A percentile compares a stretch with the other conserved stretches of the same genome.
These are phyloP conservation scores for Glarea lozoyensis DNA, from an alignment of 495 filamentous ascomycete genomes.

Conservation along the genomic window DNA sequence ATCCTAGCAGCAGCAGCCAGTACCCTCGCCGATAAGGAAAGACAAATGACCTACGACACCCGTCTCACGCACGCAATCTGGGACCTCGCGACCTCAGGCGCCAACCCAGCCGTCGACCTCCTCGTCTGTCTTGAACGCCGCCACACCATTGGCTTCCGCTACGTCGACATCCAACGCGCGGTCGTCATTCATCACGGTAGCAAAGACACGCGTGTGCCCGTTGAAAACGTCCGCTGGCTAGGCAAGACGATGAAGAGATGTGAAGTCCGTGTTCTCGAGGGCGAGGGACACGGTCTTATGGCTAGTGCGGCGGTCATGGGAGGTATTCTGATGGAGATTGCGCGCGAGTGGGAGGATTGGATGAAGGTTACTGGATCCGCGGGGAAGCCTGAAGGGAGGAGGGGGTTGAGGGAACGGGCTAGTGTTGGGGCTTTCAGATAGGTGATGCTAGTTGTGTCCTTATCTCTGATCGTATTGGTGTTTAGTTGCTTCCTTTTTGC, in stretches of 20 bases:
- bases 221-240: constrained; percentile 92
- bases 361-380: constrained; percentile 35
- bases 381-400: constrained; percentile 6
- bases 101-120: constrained; percentile 90
- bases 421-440: constrained; percentile 23
- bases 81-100: constrained; percentile 84
- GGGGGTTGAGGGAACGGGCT: constrained; percentile 18
- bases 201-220: constrained; percentile 82
- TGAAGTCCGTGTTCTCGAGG: constrained; percentile 84
- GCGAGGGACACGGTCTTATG: constrained; percentile 95
- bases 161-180: constrained; percentile 85
- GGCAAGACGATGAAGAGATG: constrained; percentile 87
- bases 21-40: constrained; percentile 52
- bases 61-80: constrained; percentile 87
- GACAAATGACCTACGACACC: constrained; percentile 73
- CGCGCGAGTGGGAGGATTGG: constrained; percentile 94
- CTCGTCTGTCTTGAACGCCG: constrained; percentile 87
- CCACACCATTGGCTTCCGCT: constrained; percentile 90
- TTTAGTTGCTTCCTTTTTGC: too few relatives aligned
- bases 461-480: too few relatives aligned
- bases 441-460: too few relatives aligned
- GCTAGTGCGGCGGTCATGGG: constrained; percentile 91
- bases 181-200: constrained; percentile 93
- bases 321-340: constrained; percentile 84
- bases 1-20: constrained; percentile 38